These are phyloP conservation scores for Neodidymelliopsis sp. DNA, from an alignment of 2,329 filamentous ascomycete genomes.

Conservation along the genomic window DNA sequence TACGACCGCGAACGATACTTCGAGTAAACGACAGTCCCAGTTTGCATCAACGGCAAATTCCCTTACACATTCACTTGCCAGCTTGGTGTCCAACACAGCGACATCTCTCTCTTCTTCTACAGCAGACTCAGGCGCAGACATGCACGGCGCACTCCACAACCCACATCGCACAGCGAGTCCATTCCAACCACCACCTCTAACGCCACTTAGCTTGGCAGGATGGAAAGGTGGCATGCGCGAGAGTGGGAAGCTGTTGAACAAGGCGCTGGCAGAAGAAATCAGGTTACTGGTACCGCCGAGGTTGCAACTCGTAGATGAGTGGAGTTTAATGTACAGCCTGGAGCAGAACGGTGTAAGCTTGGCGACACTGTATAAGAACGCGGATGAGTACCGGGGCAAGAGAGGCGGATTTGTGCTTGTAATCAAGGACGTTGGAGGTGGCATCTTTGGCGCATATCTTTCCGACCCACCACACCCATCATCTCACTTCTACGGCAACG, in stretches of 20 bases:
- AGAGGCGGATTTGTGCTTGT: constrained; percentile 90
- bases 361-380: constrained; percentile 83
- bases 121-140: constrained; percentile 42
- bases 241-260: constrained; percentile 72
- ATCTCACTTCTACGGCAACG: constrained; percentile 90
- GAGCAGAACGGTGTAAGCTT: constrained; percentile 92
- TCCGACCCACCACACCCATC: constrained; percentile 85
- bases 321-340: constrained; percentile 86
- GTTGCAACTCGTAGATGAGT: constrained; percentile 85
- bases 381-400: constrained; percentile 69
- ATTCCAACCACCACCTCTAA: constrained; percentile 87
- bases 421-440: constrained; percentile 77
- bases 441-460: constrained; percentile 91
- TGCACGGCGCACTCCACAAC: constrained; percentile 68
- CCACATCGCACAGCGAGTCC: constrained; percentile 73
- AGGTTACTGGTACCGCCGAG: constrained; percentile 85
- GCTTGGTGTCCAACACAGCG: constrained; percentile 48
- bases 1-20: constrained; percentile 9
- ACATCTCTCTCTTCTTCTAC: constrained; percentile 24
- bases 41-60: constrained; percentile 31
- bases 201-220: constrained; percentile 75
- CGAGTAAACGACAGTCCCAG: constrained; percentile 26
- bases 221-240: constrained; percentile 67
- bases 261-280: constrained; percentile 87
- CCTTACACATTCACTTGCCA: constrained; percentile 43